A percentile compares a stretch with the other conserved stretches of the same genome.
phyloP scores from a whole-genome alignment of 768 basidiomycete species.

The Pisolithus marmoratus region DNA sequence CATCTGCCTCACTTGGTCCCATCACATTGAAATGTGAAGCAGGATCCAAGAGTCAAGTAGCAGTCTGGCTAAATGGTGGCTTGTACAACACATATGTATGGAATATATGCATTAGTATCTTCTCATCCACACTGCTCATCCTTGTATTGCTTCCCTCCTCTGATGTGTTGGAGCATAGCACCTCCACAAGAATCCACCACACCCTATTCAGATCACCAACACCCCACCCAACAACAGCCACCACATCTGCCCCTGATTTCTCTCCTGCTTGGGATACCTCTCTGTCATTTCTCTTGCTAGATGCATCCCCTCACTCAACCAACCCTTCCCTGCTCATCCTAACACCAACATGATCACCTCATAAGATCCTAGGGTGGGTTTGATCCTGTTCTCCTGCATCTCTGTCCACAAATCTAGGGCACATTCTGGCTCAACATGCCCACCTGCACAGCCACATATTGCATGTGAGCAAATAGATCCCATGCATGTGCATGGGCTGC shows the following conservation, averaged over 20 bases:
- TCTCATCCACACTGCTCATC: conserved; percentile 47
- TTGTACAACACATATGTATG: conserved; percentile 81
- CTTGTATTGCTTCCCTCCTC: conserved; percentile 14
- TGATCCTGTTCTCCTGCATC: conserved; percentile 72
- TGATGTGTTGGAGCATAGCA: conserved; percentile 29
- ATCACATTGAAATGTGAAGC: background rate
- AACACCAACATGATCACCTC: conserved; percentile 81
- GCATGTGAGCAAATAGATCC: conserved; percentile 95
- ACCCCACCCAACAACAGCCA: conserved; percentile 81
- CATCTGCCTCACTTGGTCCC: too few relatives aligned
- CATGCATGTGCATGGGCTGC: conserved; percentile 72
- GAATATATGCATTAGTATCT: conserved; percentile 78
- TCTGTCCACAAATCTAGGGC: conserved; percentile 92
- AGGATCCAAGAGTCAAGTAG: conserved; percentile 38
- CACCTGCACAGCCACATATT: conserved; percentile 67
- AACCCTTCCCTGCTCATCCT: conserved; percentile 59
- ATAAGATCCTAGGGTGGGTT: conserved; percentile 66
- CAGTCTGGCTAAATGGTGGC: conserved; percentile 56
- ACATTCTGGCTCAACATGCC: conserved; percentile 75
- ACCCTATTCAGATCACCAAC: conserved; percentile 77
- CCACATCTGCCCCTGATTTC: conserved; percentile 57
- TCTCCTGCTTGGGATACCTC: conserved; percentile 35
- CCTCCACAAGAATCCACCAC: conserved; percentile 89
- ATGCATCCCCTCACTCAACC: conserved; percentile 78
- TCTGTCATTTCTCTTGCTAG: conserved; percentile 86